Evolutionary conservation across 2,329 filamentous ascomycete genomes (phyloP).

Genomic region (Canariomyces notabilis): DNA sequence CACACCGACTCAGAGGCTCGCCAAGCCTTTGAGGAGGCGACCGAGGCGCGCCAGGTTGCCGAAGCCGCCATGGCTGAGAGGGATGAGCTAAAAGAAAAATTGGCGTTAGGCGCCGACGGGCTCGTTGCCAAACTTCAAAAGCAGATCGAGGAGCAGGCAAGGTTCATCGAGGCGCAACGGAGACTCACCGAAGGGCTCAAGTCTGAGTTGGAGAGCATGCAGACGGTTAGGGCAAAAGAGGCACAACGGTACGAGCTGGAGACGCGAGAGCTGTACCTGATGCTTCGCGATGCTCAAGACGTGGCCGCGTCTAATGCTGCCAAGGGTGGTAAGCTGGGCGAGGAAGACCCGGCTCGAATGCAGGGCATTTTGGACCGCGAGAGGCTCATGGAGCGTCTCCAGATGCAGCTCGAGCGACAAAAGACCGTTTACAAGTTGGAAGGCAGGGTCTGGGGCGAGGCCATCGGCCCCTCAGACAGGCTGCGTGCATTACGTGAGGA

Average conservation of each 20-base stretch:
- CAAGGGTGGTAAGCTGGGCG: conserved; percentile 51
- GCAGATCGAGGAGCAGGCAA: conserved; percentile 86
- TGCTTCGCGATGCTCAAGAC: conserved; percentile 96
- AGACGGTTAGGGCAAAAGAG: conserved; percentile 81
- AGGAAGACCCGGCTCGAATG: conserved; percentile 70
- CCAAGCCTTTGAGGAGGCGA: conserved; percentile 83
- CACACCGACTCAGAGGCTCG: conserved; percentile 95
- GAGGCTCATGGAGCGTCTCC: conserved; percentile 84
- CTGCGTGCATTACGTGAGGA: conserved; percentile 86
- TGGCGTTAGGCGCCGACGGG: conserved; percentile 89
- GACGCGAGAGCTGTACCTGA: conserved; percentile 92
- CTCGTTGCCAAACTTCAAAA: conserved; percentile 88
- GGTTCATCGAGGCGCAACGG: conserved; percentile 82
- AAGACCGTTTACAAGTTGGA: conserved; percentile 98
- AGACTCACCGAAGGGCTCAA: conserved; percentile 85
- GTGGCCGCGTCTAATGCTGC: conserved; percentile 81
- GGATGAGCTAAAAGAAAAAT: conserved; percentile 84
- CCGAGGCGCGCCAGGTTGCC: conserved; percentile 86
- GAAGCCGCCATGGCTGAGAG: conserved; percentile 94
- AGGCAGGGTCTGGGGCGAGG: conserved; percentile 82
- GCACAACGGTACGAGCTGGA: conserved; percentile 93
- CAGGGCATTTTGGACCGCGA: conserved; percentile 91
- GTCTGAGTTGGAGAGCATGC: conserved; percentile 80
- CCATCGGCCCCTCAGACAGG: conserved; percentile 80
- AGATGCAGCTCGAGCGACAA: conserved; percentile 91